phyloP scores from a whole-genome alignment of 2,329 filamentous ascomycete genomes.

The Cladophialophora chaetospira region DNA sequence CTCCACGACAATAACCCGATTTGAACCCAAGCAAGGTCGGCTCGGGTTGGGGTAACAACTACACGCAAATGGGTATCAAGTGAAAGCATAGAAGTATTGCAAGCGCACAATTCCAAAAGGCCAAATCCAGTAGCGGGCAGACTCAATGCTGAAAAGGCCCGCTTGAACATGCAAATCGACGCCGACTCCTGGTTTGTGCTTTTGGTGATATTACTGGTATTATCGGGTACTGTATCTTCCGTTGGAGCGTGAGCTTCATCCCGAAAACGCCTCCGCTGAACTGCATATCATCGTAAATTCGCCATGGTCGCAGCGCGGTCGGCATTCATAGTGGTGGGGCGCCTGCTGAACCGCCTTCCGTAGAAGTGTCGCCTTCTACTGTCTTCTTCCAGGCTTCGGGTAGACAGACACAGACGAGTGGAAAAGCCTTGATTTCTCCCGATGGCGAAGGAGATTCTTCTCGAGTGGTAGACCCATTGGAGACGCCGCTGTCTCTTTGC shows the following conservation, averaged over 20 bases:
- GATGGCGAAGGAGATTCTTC: constrained; percentile 64
- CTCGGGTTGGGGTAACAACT: background rate
- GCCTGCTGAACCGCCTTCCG: constrained; percentile 58
- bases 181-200: constrained; percentile 10
- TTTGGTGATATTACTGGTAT: constrained; percentile 30
- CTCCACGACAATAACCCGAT: background rate
- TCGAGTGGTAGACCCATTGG: constrained; percentile 68
- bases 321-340: constrained; percentile 24
- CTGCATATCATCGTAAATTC: constrained; percentile 30
- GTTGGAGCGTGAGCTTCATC: constrained; percentile 18
- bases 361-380: constrained; percentile 82
- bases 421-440: constrained; percentile 96
- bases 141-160: constrained; percentile 7
- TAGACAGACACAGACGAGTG: constrained; percentile 90
- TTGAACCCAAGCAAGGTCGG: background rate
- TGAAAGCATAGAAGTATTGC: constrained; percentile 17
- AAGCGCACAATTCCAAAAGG: constrained; percentile 5
- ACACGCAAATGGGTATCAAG: constrained; percentile 29
- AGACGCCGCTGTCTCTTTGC: constrained; percentile 92
- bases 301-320: constrained; percentile 12
- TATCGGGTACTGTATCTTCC: constrained; percentile 26
- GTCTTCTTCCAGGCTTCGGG: constrained; percentile 97
- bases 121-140: constrained; percentile 6
- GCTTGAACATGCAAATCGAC: constrained; percentile 6
- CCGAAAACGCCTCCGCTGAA: constrained; percentile 27